Evolutionary conservation across 805 yeast genomes (phyloP).

Genomic region (Ogataea siamensis): DNA sequence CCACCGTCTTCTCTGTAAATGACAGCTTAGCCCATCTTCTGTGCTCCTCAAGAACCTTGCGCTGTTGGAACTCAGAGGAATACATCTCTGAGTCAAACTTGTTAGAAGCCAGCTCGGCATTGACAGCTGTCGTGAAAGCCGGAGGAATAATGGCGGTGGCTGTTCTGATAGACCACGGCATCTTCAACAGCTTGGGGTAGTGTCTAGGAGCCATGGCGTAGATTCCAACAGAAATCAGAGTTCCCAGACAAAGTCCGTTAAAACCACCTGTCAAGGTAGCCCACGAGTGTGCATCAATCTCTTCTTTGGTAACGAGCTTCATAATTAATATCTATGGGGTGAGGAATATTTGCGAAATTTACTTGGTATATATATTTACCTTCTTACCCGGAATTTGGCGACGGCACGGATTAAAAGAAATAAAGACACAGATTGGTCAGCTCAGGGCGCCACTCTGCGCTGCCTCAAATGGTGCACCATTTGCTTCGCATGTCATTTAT

Average conservation of each 20-base stretch:
- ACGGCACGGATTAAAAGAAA: too few species aligned
- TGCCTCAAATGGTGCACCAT: too few species aligned
- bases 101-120: conserved; percentile 70
- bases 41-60: conserved; percentile 43
- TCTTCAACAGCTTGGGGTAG: conserved; percentile 41
- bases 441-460: too few species aligned
- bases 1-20: conserved; percentile 46
- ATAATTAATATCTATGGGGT: conserved; percentile 37
- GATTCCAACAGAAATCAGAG: conserved; percentile 52
- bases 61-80: conserved; percentile 43
- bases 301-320: conserved; percentile 69
- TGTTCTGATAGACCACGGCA: conserved; percentile 60
- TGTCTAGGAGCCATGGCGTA: conserved; percentile 48
- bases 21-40: conserved; percentile 53
- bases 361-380: not conserved
- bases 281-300: conserved; percentile 60
- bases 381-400: conserved; percentile 4
- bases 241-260: conserved; percentile 56
- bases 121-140: conserved; percentile 55
- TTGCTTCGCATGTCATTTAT: too few species aligned
- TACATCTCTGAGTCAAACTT: conserved; percentile 62
- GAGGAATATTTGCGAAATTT: conserved; percentile 1
- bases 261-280: conserved; percentile 59
- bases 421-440: conserved; percentile 1
- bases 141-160: conserved; percentile 71